A percentile compares a stretch with the other conserved stretches of the same genome.
These are phyloP conservation scores for Corymbia citriodora DNA, from an alignment of 441 rosid genomes.

Conservation along the genomic window DNA sequence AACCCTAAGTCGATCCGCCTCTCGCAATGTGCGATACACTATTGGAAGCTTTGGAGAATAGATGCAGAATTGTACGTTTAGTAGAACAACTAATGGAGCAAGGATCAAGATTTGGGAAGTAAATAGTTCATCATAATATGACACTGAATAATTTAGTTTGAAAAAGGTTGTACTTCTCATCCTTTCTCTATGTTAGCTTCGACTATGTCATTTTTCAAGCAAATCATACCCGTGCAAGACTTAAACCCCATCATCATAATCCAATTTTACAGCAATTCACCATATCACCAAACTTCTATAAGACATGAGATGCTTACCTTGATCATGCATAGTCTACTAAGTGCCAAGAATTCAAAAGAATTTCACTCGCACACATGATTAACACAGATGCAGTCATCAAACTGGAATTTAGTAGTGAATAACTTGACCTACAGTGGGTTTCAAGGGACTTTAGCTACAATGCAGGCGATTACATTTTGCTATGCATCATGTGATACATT, in stretches of 20 bases:
- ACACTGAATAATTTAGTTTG: not conserved
- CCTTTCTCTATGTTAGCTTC: not conserved
- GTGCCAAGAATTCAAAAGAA: not conserved
- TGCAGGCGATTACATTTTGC: not conserved
- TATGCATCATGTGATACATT: not conserved
- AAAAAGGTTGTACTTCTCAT: not conserved
- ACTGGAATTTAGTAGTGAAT: not conserved
- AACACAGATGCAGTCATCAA: not conserved
- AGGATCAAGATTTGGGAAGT: conserved; percentile 40
- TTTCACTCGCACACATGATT: not conserved
- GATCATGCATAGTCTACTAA: not conserved
- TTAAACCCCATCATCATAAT: conserved; percentile 21
- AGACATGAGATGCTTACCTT: not conserved
- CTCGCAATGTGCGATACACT: not conserved
- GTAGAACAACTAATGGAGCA: conserved; percentile 17
- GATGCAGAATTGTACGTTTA: conserved; percentile 15
- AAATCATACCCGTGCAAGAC: conserved; percentile 9
- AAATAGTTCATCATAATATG: not conserved
- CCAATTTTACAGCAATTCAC: conserved; percentile 6
- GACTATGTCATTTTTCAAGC: conserved; percentile 14
- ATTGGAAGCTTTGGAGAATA: conserved; percentile 28
- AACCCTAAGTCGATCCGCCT: not conserved
- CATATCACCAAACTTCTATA: not conserved
- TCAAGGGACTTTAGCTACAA: not conserved
- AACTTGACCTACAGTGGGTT: not conserved